Percentiles rank a stretch among this genome's conserved stretches.
Evolutionary conservation across 495 filamentous ascomycete genomes (phyloP).

Genomic region (Annulohypoxylon moriforme): DNA sequence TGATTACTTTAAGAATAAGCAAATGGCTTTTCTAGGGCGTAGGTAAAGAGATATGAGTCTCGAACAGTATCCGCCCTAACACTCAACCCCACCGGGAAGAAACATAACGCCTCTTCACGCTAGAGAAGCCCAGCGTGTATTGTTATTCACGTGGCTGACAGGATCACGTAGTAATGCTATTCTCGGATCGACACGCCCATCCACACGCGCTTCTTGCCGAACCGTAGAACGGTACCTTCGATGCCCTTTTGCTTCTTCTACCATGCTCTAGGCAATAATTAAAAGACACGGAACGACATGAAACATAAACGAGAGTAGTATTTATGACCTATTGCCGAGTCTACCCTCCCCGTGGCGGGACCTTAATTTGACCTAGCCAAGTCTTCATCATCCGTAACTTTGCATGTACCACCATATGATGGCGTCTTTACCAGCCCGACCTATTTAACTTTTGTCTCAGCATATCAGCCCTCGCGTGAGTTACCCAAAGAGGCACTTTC

Average conservation of each 20-base stretch:
- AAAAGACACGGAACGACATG: constrained; percentile 10
- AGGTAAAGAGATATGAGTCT: constrained; percentile 23
- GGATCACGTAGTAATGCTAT: constrained; percentile 20
- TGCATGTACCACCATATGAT: constrained; percentile 8
- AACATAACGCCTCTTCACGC: constrained; percentile 19
- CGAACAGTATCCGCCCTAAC: constrained; percentile 34
- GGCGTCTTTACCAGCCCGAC: constrained; percentile 1
- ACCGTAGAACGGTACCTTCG: constrained; percentile 8
- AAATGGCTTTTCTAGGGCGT: constrained; percentile 8
- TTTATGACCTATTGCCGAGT: constrained; percentile 33
- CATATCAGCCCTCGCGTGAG: constrained; percentile 4
- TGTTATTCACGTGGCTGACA: constrained; percentile 44
- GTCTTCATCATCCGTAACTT: constrained; percentile 5
- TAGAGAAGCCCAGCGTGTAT: constrained; percentile 33
- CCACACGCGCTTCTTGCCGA: constrained; percentile 21
- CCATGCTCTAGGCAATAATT: constrained; percentile 11
- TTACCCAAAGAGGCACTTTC: constrained; percentile 3
- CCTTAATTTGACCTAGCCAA: constrained; percentile 13
- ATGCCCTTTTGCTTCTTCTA: constrained; percentile 32
- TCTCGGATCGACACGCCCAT: constrained; percentile 34
- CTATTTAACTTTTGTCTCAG: neutral
- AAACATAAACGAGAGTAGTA: constrained; percentile 29
- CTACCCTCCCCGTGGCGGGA: constrained; percentile 18
- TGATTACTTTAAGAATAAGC: constrained; percentile 19
- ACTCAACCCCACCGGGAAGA: constrained; percentile 24